These are phyloP conservation scores for Chlamydomonas sp. DNA, from an alignment of 139 green algal species.

Conservation along the genomic window DNA sequence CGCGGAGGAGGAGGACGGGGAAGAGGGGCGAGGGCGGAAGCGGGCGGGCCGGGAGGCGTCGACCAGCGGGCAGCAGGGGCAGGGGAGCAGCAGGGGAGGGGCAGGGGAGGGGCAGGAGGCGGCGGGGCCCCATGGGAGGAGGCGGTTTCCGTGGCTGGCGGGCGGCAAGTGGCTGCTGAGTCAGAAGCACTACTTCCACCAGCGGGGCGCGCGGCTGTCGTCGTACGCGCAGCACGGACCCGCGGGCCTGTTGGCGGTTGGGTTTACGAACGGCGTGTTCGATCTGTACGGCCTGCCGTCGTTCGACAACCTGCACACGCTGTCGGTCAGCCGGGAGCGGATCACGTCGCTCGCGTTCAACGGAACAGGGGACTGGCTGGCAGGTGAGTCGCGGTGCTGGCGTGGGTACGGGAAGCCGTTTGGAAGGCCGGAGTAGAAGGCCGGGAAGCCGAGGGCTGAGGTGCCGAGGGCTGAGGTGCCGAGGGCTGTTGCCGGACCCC, in stretches of 20 bases:
- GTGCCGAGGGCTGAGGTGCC: no score
- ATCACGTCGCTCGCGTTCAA: conserved; percentile 86
- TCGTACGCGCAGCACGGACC: conserved; percentile 30
- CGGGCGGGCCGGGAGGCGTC: background rate
- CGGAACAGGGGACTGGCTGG: conserved; percentile 86
- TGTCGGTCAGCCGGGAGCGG: conserved; percentile 69
- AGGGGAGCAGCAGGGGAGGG: background rate
- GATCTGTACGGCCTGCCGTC: conserved; percentile 91
- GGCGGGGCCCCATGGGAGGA: background rate
- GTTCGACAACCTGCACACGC: conserved; percentile 73
- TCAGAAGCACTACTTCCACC: conserved; percentile 85
- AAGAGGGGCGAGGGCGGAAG: background rate
- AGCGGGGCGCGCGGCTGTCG: conserved; percentile 44
- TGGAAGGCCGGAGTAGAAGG: no score
- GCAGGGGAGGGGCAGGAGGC: background rate
- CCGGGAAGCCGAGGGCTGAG: no score
- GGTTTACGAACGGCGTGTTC: conserved; percentile 86
- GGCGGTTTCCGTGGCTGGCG: conserved; percentile 9
- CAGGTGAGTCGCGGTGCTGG: conserved; percentile 29
- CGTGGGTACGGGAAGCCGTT: no score
- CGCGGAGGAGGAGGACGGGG: background rate
- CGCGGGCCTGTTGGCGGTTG: conserved; percentile 47
- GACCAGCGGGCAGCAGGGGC: background rate
- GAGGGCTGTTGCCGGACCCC: no score
- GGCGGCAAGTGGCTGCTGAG: conserved; percentile 82